Evolutionary conservation across 2,329 filamentous ascomycete species (phyloP).

Genomic region (Cercospora citrullina): DNA sequence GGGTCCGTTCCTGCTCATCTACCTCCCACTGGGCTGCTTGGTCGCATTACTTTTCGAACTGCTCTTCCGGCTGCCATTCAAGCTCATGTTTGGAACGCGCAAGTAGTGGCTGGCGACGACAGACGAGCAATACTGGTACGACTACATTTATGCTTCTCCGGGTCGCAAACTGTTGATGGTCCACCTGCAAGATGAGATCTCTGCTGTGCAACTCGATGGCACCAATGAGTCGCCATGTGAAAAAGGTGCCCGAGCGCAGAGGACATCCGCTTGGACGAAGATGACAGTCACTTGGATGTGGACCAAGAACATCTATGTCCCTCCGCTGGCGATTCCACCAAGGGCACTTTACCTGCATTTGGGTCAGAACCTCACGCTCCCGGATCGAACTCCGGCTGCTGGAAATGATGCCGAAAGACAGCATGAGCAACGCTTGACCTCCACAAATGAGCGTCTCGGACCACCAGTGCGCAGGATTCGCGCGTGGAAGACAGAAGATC

Average conservation of each 20-base stretch:
- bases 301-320: slow-evolving; percentile 12
- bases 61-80: slow-evolving; percentile 20
- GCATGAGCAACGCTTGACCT: background rate
- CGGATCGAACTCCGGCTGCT: background rate
- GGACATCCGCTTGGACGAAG: slow-evolving; percentile 11
- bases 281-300: slow-evolving; percentile 15
- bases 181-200: slow-evolving; percentile 21
- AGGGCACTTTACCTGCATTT: background rate
- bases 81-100: slow-evolving; percentile 9
- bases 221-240: slow-evolving; percentile 10
- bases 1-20: slow-evolving; percentile 20
- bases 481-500: background rate
- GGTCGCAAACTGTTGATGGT: slow-evolving; percentile 19
- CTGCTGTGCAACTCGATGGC: slow-evolving; percentile 14
- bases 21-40: slow-evolving; percentile 16
- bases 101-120: slow-evolving; percentile 5
- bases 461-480: background rate
- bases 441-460: background rate
- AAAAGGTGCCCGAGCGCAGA: slow-evolving; percentile 7
- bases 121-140: slow-evolving; percentile 16
- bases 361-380: background rate
- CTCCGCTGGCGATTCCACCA: slow-evolving; percentile 10
- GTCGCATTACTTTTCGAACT: slow-evolving; percentile 20
- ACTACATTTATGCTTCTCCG: slow-evolving; percentile 16
- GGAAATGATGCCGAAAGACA: background rate